These are phyloP conservation scores for Fusarium aywerte DNA, from an alignment of 2,329 filamentous ascomycete species.

Conservation along the genomic window DNA sequence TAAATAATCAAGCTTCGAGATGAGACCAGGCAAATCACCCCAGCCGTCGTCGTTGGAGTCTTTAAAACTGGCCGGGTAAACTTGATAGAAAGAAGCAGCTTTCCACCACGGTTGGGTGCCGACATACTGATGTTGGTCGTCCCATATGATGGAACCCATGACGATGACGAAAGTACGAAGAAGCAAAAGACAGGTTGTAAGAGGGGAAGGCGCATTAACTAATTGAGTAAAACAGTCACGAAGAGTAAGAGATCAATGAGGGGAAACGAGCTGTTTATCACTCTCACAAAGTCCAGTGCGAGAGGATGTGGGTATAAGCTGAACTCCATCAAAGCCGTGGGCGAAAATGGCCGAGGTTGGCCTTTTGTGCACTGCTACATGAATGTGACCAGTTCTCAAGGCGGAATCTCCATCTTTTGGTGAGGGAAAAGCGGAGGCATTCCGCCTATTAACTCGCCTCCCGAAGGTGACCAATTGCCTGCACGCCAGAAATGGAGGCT, in stretches of 20 bases:
- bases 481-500: background rate
- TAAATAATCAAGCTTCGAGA: slow-evolving; percentile 72
- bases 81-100: slow-evolving; percentile 60
- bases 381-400: background rate
- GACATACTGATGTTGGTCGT: slow-evolving; percentile 46
- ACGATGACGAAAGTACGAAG: background rate
- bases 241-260: background rate
- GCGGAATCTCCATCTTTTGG: slow-evolving; percentile 23
- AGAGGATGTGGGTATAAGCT: slow-evolving; percentile 11
- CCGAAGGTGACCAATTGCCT: background rate
- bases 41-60: slow-evolving; percentile 70
- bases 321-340: background rate
- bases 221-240: background rate
- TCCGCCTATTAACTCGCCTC: background rate
- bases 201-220: no score
- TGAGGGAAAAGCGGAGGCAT: background rate
- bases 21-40: slow-evolving; percentile 73
- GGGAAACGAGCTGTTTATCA: slow-evolving; percentile 22
- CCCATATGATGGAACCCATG: slow-evolving; percentile 52
- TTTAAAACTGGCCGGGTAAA: slow-evolving; percentile 69
- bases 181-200: no score
- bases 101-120: slow-evolving; percentile 59
- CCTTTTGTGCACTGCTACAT: background rate
- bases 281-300: background rate
- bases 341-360: slow-evolving; percentile 14